Evolutionary conservation across 495 filamentous ascomycete species (phyloP).

Genomic region (Cenococcum geophilum): DNA sequence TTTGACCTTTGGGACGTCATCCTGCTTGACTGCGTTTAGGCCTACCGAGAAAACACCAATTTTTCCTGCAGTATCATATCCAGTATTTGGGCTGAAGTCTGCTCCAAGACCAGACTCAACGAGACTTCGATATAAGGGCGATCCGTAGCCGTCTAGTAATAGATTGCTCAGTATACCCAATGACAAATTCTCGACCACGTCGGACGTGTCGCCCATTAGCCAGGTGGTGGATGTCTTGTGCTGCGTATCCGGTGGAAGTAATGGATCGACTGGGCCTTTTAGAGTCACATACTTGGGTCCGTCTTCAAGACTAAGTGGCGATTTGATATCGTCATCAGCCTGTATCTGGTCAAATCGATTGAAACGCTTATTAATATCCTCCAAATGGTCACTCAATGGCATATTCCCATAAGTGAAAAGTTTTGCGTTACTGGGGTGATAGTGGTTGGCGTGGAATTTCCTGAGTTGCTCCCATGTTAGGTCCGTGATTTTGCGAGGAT

Average conservation of each 20-base stretch:
- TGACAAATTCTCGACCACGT: slow-evolving; percentile 82
- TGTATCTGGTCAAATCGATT: slow-evolving; percentile 61
- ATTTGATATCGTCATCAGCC: slow-evolving; percentile 65
- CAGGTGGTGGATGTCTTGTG: slow-evolving; percentile 90
- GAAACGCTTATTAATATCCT: slow-evolving; percentile 67
- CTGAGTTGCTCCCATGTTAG: slow-evolving; percentile 81
- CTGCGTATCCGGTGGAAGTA: slow-evolving; percentile 78
- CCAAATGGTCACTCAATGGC: slow-evolving; percentile 71
- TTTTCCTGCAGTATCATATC: slow-evolving; percentile 72
- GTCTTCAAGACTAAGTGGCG: slow-evolving; percentile 62
- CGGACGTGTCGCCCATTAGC: slow-evolving; percentile 74
- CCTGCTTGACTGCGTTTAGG: slow-evolving; percentile 74
- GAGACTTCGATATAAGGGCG: slow-evolving; percentile 82
- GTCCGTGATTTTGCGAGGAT: slow-evolving; percentile 92
- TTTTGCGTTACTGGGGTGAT: slow-evolving; percentile 95
- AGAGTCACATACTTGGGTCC: slow-evolving; percentile 64
- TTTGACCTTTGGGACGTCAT: slow-evolving; percentile 70
- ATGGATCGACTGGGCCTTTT: slow-evolving; percentile 78
- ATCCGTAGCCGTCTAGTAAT: slow-evolving; percentile 88
- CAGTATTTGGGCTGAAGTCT: slow-evolving; percentile 90
- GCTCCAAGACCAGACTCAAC: slow-evolving; percentile 87
- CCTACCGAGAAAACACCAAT: slow-evolving; percentile 83
- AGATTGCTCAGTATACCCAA: slow-evolving; percentile 72
- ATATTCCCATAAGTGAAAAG: slow-evolving; percentile 93
- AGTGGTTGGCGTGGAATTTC: slow-evolving; percentile 81